These are phyloP conservation scores for Candida nanaspora DNA, from an alignment of 805 yeast genomes.

Conservation along the genomic window DNA sequence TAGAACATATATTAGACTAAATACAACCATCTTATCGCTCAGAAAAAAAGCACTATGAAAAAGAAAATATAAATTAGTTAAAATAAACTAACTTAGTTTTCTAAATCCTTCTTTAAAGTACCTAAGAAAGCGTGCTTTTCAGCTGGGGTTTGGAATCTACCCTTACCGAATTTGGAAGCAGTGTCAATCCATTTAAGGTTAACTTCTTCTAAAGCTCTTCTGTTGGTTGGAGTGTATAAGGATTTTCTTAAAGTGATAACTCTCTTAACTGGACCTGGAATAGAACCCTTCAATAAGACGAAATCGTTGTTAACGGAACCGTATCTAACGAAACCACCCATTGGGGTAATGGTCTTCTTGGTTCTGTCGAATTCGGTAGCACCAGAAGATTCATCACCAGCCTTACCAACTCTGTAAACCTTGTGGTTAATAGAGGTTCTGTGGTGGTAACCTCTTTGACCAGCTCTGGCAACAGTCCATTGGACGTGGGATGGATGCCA, in stretches of 20 bases:
- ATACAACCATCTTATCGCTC: too few relatives aligned
- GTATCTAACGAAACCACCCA: conserved; percentile 99
- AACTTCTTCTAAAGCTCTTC: conserved; percentile 95
- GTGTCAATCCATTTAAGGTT: conserved; percentile 99
- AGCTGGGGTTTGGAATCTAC: conserved; percentile 99
- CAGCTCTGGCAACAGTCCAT: conserved; percentile 99
- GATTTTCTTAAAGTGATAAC: conserved; percentile 98
- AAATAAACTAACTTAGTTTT: conserved; percentile 15
- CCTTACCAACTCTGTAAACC: conserved; percentile 98
- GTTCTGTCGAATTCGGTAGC: conserved; percentile 99
- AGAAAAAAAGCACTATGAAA: too few relatives aligned
- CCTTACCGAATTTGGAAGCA: conserved; percentile 99
- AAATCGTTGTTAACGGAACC: conserved; percentile 98
- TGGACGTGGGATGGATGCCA: conserved; percentile 99
- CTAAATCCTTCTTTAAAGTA: conserved; percentile 97
- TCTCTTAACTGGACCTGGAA: conserved; percentile 99
- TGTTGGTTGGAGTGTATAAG: conserved; percentile 93
- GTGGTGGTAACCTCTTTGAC: conserved; percentile 99
- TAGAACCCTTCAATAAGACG: conserved; percentile 95
- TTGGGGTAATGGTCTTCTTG: conserved; percentile 98
- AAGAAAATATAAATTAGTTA: too few relatives aligned
- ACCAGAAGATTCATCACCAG: conserved; percentile 88
- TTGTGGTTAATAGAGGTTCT: conserved; percentile 99
- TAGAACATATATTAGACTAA: too few relatives aligned
- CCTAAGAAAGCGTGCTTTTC: conserved; percentile 99